A percentile compares a stretch with the other conserved stretches of the same genome.
Evolutionary conservation across 495 filamentous ascomycete genomes (phyloP).

Genomic region (Podospora conica): DNA sequence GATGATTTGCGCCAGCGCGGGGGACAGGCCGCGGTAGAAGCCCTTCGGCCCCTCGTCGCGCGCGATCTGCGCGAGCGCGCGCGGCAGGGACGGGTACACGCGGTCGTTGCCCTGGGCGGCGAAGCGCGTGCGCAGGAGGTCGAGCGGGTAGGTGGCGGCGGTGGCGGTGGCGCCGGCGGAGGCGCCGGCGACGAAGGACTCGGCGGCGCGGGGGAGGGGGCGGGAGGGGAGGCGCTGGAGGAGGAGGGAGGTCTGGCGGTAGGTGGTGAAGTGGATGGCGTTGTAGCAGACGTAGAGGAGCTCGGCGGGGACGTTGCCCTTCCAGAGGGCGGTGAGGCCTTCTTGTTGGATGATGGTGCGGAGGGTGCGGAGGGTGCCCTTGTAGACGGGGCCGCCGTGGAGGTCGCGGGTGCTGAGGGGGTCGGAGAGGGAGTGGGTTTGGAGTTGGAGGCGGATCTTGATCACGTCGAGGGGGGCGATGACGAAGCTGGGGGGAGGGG

Average conservation of each 20-base stretch:
- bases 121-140: constrained; percentile 89
- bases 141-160: constrained; percentile 80
- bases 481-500: constrained; percentile 56
- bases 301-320: constrained; percentile 95
- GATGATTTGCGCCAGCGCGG: constrained; percentile 78
- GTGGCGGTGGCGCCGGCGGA: constrained; percentile 75
- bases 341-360: constrained; percentile 68
- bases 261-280: constrained; percentile 84
- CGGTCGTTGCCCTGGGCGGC: constrained; percentile 85
- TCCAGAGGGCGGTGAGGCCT: constrained; percentile 87
- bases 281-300: constrained; percentile 87
- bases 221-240: constrained; percentile 40
- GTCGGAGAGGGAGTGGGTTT: constrained; percentile 72
- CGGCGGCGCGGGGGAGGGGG: constrained; percentile 48
- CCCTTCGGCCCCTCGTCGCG: constrained; percentile 65
- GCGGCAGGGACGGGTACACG: constrained; percentile 64
- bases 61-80: constrained; percentile 66
- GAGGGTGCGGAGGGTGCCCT: constrained; percentile 73
- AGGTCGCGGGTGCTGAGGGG: constrained; percentile 48
- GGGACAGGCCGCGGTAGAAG: constrained; percentile 79
- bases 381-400: constrained; percentile 59
- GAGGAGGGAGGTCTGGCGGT: constrained; percentile 61
- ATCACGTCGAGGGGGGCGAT: constrained; percentile 91
- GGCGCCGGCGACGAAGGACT: constrained; percentile 74
- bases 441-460: constrained; percentile 93